Base-by-base conservation (phyloP, 2,329 filamentous ascomycete species). In the Fusarium irregulare region DNA sequence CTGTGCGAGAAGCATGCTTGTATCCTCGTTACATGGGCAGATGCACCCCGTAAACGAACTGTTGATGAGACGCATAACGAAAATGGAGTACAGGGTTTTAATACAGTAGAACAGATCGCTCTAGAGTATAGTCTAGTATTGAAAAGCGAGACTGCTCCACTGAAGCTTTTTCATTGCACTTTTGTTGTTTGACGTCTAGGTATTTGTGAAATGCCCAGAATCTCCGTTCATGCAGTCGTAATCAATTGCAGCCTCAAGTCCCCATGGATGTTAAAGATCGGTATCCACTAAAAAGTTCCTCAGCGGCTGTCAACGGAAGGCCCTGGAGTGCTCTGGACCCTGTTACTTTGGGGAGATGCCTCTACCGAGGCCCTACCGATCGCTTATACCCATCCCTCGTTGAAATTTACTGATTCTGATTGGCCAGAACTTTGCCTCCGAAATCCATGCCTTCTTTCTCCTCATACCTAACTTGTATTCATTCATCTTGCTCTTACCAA, bases 1-100 rank as follows among this genome's bases (percentile, higher is more conserved):
- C 87, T 18, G 88, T 91, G 55, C 84, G 89, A 87, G 87, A 60
- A 89, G 89, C 74, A 45, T 93, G 91, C 80, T 80, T 94, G 83
- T 94, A 94, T 78, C 92, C 92, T 69, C 88, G 92, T 64, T 94
- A 92, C 83, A 93, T 93, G 86, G 91, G 91, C 54, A 87, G 92
- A 65, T 93, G 92, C 86, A 93, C 91, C 81, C 92, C 92, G 76
- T 94, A 82, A 71, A 60, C 40, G 62, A 21, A 32, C 34, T 30
- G 18, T 30, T 61, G 47, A 64, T 58, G 48, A 67, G 41, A 70
- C 61, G 23, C 28, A 53, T 61, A 64, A 49, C 53, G 50, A 65
- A 54, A 70, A 69, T 40, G 61, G 67, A 69, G 66, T 66, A 69
- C 34, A 57, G 40, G 56, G 42, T 40, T 34, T 51, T 70, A 25